These are phyloP conservation scores for Echinosophora koreensis DNA, from an alignment of 306 rosid genomes.

Conservation along the genomic window DNA sequence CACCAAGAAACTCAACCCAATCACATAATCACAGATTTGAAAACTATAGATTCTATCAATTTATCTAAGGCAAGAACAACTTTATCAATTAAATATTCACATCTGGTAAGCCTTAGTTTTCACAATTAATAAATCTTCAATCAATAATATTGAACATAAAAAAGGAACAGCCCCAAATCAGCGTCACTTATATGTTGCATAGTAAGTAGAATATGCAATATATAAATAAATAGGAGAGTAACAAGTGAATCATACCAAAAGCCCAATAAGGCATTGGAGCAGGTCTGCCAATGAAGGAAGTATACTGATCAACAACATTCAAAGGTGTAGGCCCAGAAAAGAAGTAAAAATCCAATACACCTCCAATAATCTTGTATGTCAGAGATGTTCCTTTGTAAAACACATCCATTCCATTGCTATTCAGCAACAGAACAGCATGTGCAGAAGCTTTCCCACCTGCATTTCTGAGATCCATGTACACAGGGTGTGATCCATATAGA, in stretches of 20 bases:
- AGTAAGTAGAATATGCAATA: background rate
- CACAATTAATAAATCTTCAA: background rate
- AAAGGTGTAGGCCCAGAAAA: constrained; percentile 88
- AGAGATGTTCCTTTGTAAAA: constrained; percentile 79
- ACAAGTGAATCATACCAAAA: constrained; percentile 64
- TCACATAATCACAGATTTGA: constrained; percentile 30
- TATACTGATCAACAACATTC: constrained; percentile 90
- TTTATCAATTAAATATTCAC: background rate
- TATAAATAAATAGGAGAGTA: background rate
- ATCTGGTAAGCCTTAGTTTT: constrained; percentile 11
- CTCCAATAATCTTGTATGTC: constrained; percentile 89
- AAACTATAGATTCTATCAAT: background rate
- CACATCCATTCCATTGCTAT: constrained; percentile 97
- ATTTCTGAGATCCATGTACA: constrained; percentile 90
- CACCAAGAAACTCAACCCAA: constrained; percentile 23
- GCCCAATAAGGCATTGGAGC: constrained; percentile 99
- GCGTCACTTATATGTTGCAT: background rate
- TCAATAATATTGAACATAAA: constrained; percentile 23
- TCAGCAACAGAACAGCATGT: constrained; percentile 84
- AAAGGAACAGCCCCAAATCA: constrained; percentile 18
- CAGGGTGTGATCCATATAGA: constrained; percentile 91
- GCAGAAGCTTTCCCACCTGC: constrained; percentile 69
- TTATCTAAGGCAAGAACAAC: background rate
- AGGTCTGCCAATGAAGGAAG: constrained; percentile 86
- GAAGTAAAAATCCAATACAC: constrained; percentile 92